These are phyloP conservation scores for Solanum tarapatanum DNA, from an alignment of 257 asterid genomes.

Conservation along the genomic window DNA sequence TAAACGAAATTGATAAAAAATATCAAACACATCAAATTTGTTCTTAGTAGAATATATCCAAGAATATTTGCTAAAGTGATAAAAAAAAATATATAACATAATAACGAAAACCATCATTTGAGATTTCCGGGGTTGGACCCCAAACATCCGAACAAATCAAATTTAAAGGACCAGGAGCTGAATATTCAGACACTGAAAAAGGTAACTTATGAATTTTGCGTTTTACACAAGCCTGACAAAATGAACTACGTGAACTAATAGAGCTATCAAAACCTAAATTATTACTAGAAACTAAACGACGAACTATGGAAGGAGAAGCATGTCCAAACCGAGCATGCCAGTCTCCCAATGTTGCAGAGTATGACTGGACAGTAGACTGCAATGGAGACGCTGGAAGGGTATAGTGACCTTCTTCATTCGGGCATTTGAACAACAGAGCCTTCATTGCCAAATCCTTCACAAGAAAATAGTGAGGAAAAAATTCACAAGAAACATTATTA, in stretches of 20 bases:
- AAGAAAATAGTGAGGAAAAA: not conserved
- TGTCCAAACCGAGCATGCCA: not conserved
- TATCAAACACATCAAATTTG: too few species aligned
- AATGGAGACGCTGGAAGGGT: not conserved
- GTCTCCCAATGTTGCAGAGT: not conserved
- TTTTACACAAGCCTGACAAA: not conserved
- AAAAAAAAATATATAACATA: too few species aligned
- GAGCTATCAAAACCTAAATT: not conserved
- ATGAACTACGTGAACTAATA: not conserved
- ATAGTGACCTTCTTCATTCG: not conserved
- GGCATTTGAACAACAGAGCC: not conserved
- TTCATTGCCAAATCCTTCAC: not conserved
- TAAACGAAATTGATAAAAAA: too few species aligned
- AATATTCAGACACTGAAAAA: not conserved
- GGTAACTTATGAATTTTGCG: not conserved
- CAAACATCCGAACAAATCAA: not conserved
- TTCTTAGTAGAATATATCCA: too few species aligned
- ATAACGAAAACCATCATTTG: not conserved
- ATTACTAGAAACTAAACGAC: not conserved
- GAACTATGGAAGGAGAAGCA: not conserved
- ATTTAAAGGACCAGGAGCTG: not conserved
- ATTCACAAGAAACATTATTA: not conserved
- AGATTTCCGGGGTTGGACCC: not conserved
- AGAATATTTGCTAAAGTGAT: too few species aligned
- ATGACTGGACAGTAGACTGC: not conserved